Evolutionary conservation across 768 basidiomycete genomes (phyloP), one percentile per base, ranked within the genome.

Genomic region (Termitomyces sp.): DNA sequence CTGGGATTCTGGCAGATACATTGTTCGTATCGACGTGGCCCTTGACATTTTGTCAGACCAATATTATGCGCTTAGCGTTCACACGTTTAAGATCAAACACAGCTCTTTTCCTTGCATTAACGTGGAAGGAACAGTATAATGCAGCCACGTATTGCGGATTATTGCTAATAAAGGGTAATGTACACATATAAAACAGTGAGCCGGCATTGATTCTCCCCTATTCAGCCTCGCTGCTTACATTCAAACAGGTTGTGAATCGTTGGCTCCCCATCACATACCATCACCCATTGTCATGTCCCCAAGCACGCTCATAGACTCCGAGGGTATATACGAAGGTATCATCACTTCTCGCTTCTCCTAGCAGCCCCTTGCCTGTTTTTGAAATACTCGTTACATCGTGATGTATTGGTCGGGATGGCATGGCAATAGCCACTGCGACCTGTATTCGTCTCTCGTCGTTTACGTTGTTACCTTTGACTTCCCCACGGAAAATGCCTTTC

Each of bases 251-350:
- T 20, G 20, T 31, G 6, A 20, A 42, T 22, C 34, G 36, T 31
- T 22, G 22, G 8, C 16, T 44, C 51, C 20, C 9, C 18, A 48
- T 41, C 39, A 20, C 24, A 1, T n/a, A 31, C 7, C 48, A 52
- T 66, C 61, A 63, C 45, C 61, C 61, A 30, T 63, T 51, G 4
- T 60, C 62, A 55, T 65, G 57, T 34, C 27, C 49, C 72, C 74
- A 76, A 22, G 72, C 63, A 61, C 68, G 70, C 18, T 70, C 66
- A 55, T 73, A 71, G 47, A 77, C 59, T 22, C 77, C 77, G 54
- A 75, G 76, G 34, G 66, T 65, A 64, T 69, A 73, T 9, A 70
- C 67, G 44, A 68, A 60, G 39, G 62, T 59, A 42, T 67, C 57
- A 49, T 60, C 57, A 30, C 30, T 27, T 33, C 22, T 30, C 12